Conservation (phyloP, 257 asterid species). For the Fraxinus americana region DNA sequence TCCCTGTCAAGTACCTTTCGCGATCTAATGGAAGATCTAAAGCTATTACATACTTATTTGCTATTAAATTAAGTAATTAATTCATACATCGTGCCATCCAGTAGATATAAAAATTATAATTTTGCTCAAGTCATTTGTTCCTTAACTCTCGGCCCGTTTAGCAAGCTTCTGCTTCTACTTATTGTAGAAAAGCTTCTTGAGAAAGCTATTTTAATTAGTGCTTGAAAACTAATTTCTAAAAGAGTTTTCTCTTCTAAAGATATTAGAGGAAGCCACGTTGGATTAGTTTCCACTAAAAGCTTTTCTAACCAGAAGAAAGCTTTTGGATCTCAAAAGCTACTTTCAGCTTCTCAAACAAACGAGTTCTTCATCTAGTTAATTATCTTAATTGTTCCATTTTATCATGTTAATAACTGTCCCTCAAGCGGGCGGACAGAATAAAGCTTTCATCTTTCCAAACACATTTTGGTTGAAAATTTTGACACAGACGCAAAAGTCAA, state of each 20-base stretch:
- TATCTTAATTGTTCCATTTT: neutral
- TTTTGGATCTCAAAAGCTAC: too few species aligned
- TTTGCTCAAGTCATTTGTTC: neutral
- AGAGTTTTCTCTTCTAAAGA: too few species aligned
- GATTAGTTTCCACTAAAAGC: too few species aligned
- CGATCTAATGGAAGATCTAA: neutral
- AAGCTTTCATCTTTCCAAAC: neutral
- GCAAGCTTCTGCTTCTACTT: too few species aligned
- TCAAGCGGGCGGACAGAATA: neutral
- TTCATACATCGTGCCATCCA: neutral
- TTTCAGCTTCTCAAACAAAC: too few species aligned
- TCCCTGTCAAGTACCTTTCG: neutral
- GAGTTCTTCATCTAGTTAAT: neutral
- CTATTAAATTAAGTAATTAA: neutral
- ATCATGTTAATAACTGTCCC: neutral
- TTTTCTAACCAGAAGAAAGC: too few species aligned
- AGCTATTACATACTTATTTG: neutral
- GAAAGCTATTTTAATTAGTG: too few species aligned
- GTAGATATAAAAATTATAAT: neutral
- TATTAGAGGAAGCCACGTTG: too few species aligned
- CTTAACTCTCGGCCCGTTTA: neutral
- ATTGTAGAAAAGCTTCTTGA: too few species aligned
- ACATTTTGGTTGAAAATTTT: neutral
- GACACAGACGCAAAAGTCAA: slow-evolving; percentile 1
- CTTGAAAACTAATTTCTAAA: too few species aligned